A percentile compares a stretch with the other conserved stretches of the same genome.
Evolutionary conservation across 2,329 filamentous ascomycete genomes (phyloP).

Genomic region (Cercospora sojina): DNA sequence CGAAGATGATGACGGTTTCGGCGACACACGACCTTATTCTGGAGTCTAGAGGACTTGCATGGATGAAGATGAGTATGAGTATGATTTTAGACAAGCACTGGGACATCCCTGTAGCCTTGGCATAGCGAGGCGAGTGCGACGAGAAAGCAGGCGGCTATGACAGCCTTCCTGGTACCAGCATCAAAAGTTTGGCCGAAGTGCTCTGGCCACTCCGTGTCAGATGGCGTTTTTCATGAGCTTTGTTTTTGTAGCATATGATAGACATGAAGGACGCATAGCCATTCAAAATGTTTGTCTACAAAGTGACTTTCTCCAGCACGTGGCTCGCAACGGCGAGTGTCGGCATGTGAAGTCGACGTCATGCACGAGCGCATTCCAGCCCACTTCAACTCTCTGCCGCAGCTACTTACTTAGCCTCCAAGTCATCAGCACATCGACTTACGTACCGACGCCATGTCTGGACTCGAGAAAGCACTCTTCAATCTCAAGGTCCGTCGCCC

Average conservation of each 20-base stretch:
- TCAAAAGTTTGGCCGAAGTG: conserved; percentile 13
- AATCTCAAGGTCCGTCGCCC: conserved; percentile 55
- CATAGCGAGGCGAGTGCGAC: conserved; percentile 8
- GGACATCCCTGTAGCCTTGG: neutral
- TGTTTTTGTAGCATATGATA: conserved; percentile 10
- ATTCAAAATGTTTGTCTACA: neutral
- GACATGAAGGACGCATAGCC: neutral
- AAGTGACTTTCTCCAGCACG: neutral
- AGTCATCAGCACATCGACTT: neutral
- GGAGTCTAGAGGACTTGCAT: conserved; percentile 23
- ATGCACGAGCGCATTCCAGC: conserved; percentile 7
- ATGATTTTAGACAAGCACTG: neutral
- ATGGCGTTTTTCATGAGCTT: neutral
- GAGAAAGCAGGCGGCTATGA: conserved; percentile 5
- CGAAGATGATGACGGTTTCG: conserved; percentile 26
- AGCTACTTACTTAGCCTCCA: neutral
- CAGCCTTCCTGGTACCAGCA: neutral
- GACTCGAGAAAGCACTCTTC: conserved; percentile 61
- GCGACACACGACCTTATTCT: conserved; percentile 24
- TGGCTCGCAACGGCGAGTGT: conserved; percentile 1
- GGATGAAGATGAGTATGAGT: neutral
- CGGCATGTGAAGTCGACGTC: conserved; percentile 16
- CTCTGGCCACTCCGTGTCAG: neutral
- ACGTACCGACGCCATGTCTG: conserved; percentile 50
- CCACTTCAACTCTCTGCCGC: conserved; percentile 12